Conservation (phyloP, 805 yeast species). For the Candida jianshihensis region DNA sequence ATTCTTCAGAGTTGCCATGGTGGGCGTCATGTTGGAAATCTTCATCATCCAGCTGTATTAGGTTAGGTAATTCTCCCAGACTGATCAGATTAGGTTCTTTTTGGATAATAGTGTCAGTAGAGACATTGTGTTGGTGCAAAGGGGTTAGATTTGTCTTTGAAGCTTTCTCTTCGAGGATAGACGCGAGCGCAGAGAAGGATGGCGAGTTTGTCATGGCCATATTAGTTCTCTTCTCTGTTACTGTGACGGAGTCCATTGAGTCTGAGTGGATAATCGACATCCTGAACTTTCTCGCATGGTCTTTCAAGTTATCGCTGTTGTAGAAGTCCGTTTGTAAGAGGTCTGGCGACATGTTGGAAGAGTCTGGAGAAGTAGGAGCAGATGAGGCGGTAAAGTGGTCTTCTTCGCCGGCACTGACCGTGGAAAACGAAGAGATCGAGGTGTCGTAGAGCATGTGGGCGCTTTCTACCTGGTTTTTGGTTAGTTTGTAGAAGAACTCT, state of each 20-base stretch:
- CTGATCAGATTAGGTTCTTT: background rate
- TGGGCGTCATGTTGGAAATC: constrained; percentile 16
- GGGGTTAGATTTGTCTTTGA: constrained; percentile 16
- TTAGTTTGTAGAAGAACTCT: no score
- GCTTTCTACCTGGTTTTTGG: no score
- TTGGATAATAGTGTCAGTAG: constrained; percentile 9
- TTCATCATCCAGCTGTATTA: constrained; percentile 29
- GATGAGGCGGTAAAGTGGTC: background rate
- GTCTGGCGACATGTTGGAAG: background rate
- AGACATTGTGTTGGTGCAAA: constrained; percentile 3
- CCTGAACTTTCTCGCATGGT: constrained; percentile 1
- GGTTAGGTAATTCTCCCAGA: constrained; percentile 24
- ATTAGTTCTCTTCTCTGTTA: background rate
- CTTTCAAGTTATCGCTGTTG: background rate
- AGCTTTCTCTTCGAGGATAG: constrained; percentile 30
- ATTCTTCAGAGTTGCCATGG: background rate
- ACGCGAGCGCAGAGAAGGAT: constrained; percentile 35
- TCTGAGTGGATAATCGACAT: background rate
- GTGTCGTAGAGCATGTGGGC: background rate
- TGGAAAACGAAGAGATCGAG: background rate
- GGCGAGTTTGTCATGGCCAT: constrained; percentile 33
- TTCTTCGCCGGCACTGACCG: background rate
- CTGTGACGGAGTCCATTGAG: background rate
- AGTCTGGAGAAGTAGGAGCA: background rate
- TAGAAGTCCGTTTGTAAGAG: background rate